Conservation (phyloP, 2,329 filamentous ascomycete genomes). For the Chrysosporium keratinophilum region DNA sequence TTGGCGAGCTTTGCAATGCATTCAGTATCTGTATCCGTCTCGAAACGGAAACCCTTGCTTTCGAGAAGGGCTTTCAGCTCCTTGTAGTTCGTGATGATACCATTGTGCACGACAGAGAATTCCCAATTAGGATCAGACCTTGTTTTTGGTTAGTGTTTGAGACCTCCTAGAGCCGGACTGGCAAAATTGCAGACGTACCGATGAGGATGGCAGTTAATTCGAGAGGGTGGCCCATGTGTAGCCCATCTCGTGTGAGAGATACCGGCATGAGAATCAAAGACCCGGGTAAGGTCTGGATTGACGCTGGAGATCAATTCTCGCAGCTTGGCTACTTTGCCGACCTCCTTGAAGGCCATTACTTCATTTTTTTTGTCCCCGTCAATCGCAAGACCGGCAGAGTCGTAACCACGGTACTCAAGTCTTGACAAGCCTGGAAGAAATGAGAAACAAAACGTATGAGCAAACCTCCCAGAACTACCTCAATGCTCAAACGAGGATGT, state of each 20-base stretch:
- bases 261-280: constrained; percentile 95
- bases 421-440: constrained; percentile 64
- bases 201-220: constrained; percentile 96
- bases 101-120: constrained; percentile 96
- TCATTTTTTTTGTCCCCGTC: constrained; percentile 99
- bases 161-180: background rate
- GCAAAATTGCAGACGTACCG: constrained; percentile 51
- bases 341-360: constrained; percentile 95
- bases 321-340: constrained; percentile 96
- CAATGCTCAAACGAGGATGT: background rate
- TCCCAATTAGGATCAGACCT: constrained; percentile 93
- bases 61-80: constrained; percentile 88
- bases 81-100: constrained; percentile 99
- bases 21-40: constrained; percentile 98
- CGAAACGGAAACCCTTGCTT: constrained; percentile 94
- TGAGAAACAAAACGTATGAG: background rate
- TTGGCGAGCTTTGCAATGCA: constrained; percentile 98
- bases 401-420: constrained; percentile 97
- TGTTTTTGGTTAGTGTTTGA: background rate
- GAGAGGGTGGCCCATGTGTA: constrained; percentile 88
- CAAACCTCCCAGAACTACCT: background rate
- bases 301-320: constrained; percentile 81
- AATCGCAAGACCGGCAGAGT: constrained; percentile 89
- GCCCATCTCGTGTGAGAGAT: constrained; percentile 99
- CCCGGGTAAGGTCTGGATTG: constrained; percentile 76